These are phyloP conservation scores for Terana coerulea DNA, from an alignment of 768 basidiomycete species.

Conservation along the genomic window DNA sequence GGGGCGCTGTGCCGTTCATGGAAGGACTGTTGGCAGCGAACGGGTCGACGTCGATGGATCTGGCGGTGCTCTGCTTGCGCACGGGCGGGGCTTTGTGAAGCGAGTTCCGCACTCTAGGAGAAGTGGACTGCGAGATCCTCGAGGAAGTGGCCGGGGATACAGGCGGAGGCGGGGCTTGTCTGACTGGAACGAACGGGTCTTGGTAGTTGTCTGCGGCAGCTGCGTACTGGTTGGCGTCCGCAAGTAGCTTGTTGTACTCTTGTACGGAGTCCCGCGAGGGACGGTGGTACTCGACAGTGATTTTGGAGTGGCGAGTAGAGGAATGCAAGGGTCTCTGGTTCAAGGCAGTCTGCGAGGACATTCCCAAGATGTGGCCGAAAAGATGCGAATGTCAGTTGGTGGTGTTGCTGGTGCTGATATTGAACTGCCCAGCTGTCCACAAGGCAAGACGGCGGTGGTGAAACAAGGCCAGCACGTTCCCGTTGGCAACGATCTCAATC, in stretches of 20 bases:
- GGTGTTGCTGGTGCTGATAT: slow-evolving; percentile 9
- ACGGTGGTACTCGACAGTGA: slow-evolving; percentile 70
- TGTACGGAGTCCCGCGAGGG: slow-evolving; percentile 74
- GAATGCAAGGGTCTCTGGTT: slow-evolving; percentile 39
- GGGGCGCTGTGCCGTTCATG: slow-evolving; percentile 47
- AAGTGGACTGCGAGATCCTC: slow-evolving; percentile 28
- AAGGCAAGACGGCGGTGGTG: slow-evolving; percentile 6
- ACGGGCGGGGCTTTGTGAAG: slow-evolving; percentile 59
- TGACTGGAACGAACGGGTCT: slow-evolving; percentile 41
- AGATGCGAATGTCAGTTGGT: slow-evolving; percentile 9
- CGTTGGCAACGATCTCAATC: slow-evolving; percentile 20
- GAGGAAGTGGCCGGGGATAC: slow-evolving; percentile 27
- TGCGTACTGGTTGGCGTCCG: slow-evolving; percentile 54
- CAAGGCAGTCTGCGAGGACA: slow-evolving; percentile 40
- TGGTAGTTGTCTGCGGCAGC: slow-evolving; percentile 41
- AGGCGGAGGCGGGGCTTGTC: slow-evolving; percentile 42
- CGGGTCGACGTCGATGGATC: slow-evolving; percentile 50
- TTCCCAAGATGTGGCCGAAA: slow-evolving; percentile 7
- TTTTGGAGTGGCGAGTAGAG: slow-evolving; percentile 48
- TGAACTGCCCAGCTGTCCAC: slow-evolving; percentile 9
- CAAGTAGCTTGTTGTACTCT: slow-evolving; percentile 72
- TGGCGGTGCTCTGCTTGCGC: slow-evolving; percentile 45
- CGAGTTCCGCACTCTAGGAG: slow-evolving; percentile 43
- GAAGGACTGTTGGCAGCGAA: slow-evolving; percentile 39
- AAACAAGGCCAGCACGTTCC: slow-evolving; percentile 16